These are phyloP conservation scores for Diaporthe citriasiana DNA, from an alignment of 2,329 filamentous ascomycete genomes.

Conservation along the genomic window DNA sequence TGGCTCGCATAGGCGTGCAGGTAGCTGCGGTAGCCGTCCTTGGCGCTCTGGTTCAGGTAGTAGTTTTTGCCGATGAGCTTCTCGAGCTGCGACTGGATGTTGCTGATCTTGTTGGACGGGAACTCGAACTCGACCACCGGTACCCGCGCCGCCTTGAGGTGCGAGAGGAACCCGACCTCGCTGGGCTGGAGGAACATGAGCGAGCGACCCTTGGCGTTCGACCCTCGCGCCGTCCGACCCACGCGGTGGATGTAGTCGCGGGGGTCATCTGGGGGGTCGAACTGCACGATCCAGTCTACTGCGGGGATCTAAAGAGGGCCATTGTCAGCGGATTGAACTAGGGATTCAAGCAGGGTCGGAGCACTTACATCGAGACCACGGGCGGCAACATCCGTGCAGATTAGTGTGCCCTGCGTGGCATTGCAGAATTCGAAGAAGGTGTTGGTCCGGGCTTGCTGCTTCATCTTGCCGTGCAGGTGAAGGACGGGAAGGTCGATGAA, in stretches of 20 bases:
- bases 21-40: slow-evolving; percentile 88
- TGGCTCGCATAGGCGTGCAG: slow-evolving; percentile 95
- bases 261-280: slow-evolving; percentile 92
- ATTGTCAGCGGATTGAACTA: slow-evolving; percentile 42
- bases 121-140: slow-evolving; percentile 98
- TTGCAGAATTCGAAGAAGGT: slow-evolving; percentile 95
- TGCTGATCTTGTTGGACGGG: slow-evolving; percentile 90
- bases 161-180: slow-evolving; percentile 92
- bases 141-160: slow-evolving; percentile 91
- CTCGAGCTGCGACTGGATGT: slow-evolving; percentile 91
- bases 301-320: slow-evolving; percentile 76
- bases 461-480: slow-evolving; percentile 93
- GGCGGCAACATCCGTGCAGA: slow-evolving; percentile 97
- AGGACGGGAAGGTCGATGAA: slow-evolving; percentile 95
- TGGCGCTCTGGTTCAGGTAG: slow-evolving; percentile 90
- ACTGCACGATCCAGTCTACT: slow-evolving; percentile 97
- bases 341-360: neutral
- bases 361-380: slow-evolving; percentile 84
- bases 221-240: slow-evolving; percentile 90
- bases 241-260: slow-evolving; percentile 96
- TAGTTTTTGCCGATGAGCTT: slow-evolving; percentile 96
- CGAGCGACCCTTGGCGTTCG: slow-evolving; percentile 86
- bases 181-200: slow-evolving; percentile 94
- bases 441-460: slow-evolving; percentile 98
- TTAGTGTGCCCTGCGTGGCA: slow-evolving; percentile 85